Conservation (phyloP, 108 stramenopile genomes). For the Mediolabrus comicus region DNA sequence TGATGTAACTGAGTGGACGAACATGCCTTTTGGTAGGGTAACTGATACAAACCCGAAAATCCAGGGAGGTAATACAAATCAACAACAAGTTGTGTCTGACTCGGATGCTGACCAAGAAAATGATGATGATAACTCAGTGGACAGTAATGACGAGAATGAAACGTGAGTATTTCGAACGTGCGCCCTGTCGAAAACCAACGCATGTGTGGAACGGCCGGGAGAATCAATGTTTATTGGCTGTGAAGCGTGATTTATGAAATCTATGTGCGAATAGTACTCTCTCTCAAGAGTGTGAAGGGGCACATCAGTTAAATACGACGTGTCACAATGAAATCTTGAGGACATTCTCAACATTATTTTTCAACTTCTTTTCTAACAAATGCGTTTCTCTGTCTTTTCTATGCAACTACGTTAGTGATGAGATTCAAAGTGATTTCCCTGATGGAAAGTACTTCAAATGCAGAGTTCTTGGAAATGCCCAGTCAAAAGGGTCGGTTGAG, state of each 20-base stretch:
- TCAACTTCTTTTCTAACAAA: constrained; percentile 22
- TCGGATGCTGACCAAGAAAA: constrained; percentile 49
- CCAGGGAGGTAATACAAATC: constrained; percentile 7
- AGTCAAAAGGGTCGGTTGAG: constrained; percentile 57
- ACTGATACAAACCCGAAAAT: neutral
- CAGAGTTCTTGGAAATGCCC: constrained; percentile 53
- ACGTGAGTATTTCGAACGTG: constrained; percentile 5
- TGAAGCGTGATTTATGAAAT: constrained; percentile 40
- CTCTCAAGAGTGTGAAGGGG: constrained; percentile 84
- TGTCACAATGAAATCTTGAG: constrained; percentile 84
- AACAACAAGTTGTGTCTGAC: constrained; percentile 29
- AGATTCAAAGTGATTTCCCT: constrained; percentile 35
- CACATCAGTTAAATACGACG: constrained; percentile 38
- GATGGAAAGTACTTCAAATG: constrained; percentile 69
- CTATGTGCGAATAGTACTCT: constrained; percentile 47
- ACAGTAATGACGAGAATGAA: neutral
- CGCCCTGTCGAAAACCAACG: constrained; percentile 14
- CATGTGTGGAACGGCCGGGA: constrained; percentile 61
- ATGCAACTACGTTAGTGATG: constrained; percentile 10
- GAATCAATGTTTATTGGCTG: constrained; percentile 36
- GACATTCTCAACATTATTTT: constrained; percentile 43
- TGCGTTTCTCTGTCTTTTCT: constrained; percentile 10
- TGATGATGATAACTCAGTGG: constrained; percentile 15
- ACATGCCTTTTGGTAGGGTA: constrained; percentile 77
- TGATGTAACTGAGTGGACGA: constrained; percentile 82